Percentiles rank a stretch among this genome's conserved stretches.
phyloP scores from a whole-genome alignment of 2,329 filamentous ascomycete species.

The Talaromyces sp. region DNA sequence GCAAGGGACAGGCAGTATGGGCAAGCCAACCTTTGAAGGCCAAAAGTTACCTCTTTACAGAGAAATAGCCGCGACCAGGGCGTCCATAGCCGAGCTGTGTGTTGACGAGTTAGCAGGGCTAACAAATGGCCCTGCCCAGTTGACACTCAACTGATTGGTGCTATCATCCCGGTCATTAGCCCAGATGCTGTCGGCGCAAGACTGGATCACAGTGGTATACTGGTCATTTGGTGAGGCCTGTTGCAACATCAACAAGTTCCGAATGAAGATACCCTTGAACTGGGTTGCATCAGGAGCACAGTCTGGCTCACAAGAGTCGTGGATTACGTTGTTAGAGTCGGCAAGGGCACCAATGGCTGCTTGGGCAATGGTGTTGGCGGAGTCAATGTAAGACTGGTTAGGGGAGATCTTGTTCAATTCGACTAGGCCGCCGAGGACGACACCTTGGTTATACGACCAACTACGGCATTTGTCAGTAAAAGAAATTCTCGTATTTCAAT shows the following conservation, averaged over 20 bases:
- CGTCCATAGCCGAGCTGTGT: conserved; percentile 62
- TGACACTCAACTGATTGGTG: conserved; percentile 50
- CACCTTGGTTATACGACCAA: conserved; percentile 57
- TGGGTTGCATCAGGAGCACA: conserved; percentile 51
- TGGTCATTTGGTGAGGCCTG: conserved; percentile 42
- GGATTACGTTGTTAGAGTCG: conserved; percentile 44
- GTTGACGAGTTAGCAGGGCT: conserved; percentile 50
- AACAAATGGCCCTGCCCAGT: conserved; percentile 59
- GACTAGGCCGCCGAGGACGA: conserved; percentile 52
- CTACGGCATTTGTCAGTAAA: conserved; percentile 15
- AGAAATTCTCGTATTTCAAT: no score
- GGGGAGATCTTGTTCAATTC: conserved; percentile 44
- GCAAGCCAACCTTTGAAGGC: not conserved
- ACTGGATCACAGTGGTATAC: conserved; percentile 51
- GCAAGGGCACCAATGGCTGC: conserved; percentile 46
- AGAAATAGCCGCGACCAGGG: conserved; percentile 53
- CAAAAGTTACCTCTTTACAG: not conserved
- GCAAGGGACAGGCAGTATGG: not conserved
- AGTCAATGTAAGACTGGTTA: conserved; percentile 36
- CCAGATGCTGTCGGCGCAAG: conserved; percentile 64
- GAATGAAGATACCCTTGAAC: conserved; percentile 67
- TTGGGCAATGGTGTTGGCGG: conserved; percentile 46
- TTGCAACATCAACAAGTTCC: conserved; percentile 58
- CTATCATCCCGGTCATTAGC: conserved; percentile 45
- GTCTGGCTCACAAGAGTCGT: conserved; percentile 50